phyloP scores from a whole-genome alignment of 2,329 filamentous ascomycete species.

The Pyrenochaeta sp. region DNA sequence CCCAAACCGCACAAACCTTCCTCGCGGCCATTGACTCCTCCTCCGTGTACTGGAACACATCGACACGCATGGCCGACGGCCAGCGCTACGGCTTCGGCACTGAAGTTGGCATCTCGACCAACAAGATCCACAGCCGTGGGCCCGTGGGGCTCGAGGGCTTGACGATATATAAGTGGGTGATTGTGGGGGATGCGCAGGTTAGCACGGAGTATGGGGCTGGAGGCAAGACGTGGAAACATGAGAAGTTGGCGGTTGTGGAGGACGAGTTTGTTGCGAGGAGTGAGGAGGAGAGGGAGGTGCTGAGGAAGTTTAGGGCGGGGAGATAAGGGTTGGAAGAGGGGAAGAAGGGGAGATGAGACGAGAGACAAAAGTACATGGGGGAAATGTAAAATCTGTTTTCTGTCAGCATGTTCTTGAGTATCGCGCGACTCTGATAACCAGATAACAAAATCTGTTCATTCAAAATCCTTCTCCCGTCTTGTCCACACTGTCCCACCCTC shows the following conservation, averaged over 20 bases:
- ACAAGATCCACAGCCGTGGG: slow-evolving; percentile 95
- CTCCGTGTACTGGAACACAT: slow-evolving; percentile 97
- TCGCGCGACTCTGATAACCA: too few species aligned
- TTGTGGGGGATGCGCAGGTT: slow-evolving; percentile 83
- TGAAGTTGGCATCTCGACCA: slow-evolving; percentile 97
- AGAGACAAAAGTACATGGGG: too few species aligned
- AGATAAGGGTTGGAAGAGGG: slow-evolving; percentile 7
- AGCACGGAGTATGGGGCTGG: slow-evolving; percentile 73
- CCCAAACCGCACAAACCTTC: slow-evolving; percentile 76
- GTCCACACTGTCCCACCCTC: too few species aligned
- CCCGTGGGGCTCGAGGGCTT: slow-evolving; percentile 93
- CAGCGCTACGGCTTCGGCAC: slow-evolving; percentile 98
- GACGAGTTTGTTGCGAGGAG: slow-evolving; percentile 39
- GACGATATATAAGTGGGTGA: slow-evolving; percentile 96
- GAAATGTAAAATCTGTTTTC: too few species aligned
- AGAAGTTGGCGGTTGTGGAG: slow-evolving; percentile 51
- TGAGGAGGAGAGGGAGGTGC: slow-evolving; percentile 42
- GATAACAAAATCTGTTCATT: too few species aligned
- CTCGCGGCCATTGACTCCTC: slow-evolving; percentile 86
- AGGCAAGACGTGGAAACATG: slow-evolving; percentile 65
- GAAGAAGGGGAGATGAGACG: not conserved
- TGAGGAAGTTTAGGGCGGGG: slow-evolving; percentile 41
- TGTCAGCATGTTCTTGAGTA: too few species aligned
- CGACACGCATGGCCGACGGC: slow-evolving; percentile 91
- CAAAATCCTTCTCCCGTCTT: too few species aligned